These are phyloP conservation scores for Scopulariopsis brevicaulis DNA, from an alignment of 2,329 filamentous ascomycete species.

Conservation along the genomic window DNA sequence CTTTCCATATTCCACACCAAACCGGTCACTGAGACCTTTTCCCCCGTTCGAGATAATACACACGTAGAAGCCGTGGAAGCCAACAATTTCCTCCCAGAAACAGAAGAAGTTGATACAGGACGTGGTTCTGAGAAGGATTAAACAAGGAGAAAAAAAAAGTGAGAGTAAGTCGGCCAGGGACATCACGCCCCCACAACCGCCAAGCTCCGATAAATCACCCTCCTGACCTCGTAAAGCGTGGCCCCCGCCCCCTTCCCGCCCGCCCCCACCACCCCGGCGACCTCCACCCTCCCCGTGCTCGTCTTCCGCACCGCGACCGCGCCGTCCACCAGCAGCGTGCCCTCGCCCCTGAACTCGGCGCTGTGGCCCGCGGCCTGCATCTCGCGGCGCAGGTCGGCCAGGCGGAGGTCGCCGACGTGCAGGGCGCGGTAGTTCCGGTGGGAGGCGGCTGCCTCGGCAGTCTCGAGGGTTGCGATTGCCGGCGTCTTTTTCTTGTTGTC, in stretches of 20 bases:
- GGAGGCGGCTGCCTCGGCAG: background rate
- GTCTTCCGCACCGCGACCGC: constrained; percentile 83
- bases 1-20: background rate
- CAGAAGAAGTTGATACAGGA: background rate
- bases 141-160: no score
- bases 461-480: constrained; percentile 7
- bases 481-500: background rate
- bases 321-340: constrained; percentile 80
- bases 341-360: constrained; percentile 89
- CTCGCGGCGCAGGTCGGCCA: constrained; percentile 76
- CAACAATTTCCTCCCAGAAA: background rate
- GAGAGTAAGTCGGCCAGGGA: background rate
- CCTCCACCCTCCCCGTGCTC: constrained; percentile 74
- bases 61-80: background rate
- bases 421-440: constrained; percentile 50
- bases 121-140: no score
- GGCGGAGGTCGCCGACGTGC: constrained; percentile 83
- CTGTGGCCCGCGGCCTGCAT: constrained; percentile 75
- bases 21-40: background rate
- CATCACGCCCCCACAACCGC: constrained; percentile 63
- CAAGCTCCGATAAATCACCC: constrained; percentile 85
- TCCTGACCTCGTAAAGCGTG: constrained; percentile 80
- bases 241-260: constrained; percentile 26
- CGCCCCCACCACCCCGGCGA: constrained; percentile 58
- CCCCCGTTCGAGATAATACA: background rate